Evolutionary conservation across 139 green algal species (phyloP).

Genomic region (Chlamydomonas incerta): DNA sequence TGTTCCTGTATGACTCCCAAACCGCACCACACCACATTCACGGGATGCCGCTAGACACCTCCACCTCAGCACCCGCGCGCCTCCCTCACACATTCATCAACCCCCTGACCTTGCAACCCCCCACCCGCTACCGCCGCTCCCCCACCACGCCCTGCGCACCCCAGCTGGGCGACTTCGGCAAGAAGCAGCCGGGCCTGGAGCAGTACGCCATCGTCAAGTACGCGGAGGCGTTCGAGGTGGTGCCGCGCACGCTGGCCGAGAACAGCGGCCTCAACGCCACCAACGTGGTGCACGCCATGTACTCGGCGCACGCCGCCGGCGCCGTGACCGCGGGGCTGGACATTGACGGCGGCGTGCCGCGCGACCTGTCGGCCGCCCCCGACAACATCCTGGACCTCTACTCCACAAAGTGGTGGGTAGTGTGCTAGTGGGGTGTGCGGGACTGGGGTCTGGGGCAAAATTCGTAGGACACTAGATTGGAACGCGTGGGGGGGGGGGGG

Average conservation of each 20-base stretch:
- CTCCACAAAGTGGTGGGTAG: slow-evolving; percentile 82
- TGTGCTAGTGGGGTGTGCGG: too few species aligned
- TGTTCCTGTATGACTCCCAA: too few species aligned
- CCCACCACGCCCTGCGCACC: neutral
- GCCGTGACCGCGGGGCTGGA: slow-evolving; percentile 83
- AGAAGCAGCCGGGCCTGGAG: slow-evolving; percentile 93
- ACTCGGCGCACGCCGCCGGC: slow-evolving; percentile 88
- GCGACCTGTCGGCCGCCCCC: slow-evolving; percentile 67
- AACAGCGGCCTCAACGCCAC: slow-evolving; percentile 82
- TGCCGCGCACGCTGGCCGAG: slow-evolving; percentile 90
- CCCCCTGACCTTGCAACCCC: too few species aligned
- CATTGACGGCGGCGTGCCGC: slow-evolving; percentile 79
- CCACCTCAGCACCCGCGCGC: too few species aligned
- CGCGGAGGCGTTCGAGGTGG: slow-evolving; percentile 94
- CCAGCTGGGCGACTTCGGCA: slow-evolving; percentile 70
- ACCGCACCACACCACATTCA: too few species aligned
- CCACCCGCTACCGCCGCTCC: neutral
- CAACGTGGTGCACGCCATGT: slow-evolving; percentile 83
- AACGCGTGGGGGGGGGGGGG: too few species aligned
- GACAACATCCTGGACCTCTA: slow-evolving; percentile 84
- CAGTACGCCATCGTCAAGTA: slow-evolving; percentile 97
- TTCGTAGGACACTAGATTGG: too few species aligned
- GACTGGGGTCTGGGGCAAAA: too few species aligned
- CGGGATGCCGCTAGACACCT: too few species aligned
- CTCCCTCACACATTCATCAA: too few species aligned